These are phyloP conservation scores for Candida pseudoviswanathii DNA, from an alignment of 1,139 yeast genomes.

Conservation along the genomic window DNA sequence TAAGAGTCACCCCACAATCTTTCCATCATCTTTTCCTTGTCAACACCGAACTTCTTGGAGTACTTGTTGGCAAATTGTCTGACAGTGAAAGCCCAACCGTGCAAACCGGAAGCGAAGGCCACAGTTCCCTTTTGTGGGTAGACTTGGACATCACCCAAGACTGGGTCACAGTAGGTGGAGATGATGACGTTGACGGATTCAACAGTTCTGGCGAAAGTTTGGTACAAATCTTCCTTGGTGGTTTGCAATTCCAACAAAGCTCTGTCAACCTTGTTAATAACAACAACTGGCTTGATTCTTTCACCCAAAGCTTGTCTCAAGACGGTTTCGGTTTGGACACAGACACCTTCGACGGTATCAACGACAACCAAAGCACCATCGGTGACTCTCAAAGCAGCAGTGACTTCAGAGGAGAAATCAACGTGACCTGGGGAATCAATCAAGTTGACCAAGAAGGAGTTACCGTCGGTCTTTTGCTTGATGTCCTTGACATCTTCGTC, in stretches of 20 bases:
- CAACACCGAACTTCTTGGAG: slow-evolving; percentile 99
- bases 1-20: slow-evolving; percentile 99
- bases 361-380: slow-evolving; percentile 99
- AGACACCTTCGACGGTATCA: slow-evolving; percentile 99
- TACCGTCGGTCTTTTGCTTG: slow-evolving; percentile 93
- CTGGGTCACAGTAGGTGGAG: slow-evolving; percentile 90
- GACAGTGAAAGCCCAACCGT: slow-evolving; percentile 99
- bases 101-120: slow-evolving; percentile 99
- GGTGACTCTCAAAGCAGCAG: slow-evolving; percentile 99
- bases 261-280: slow-evolving; percentile 99
- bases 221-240: slow-evolving; percentile 98
- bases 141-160: slow-evolving; percentile 95
- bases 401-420: slow-evolving; percentile 99
- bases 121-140: slow-evolving; percentile 99
- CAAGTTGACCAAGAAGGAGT: slow-evolving; percentile 94
- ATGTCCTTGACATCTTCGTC: slow-evolving; percentile 96
- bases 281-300: slow-evolving; percentile 98
- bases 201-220: slow-evolving; percentile 97
- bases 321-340: slow-evolving; percentile 99
- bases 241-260: slow-evolving; percentile 98
- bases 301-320: slow-evolving; percentile 99
- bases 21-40: slow-evolving; percentile 96
- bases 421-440: slow-evolving; percentile 99
- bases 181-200: slow-evolving; percentile 99
- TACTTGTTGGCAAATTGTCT: slow-evolving; percentile 98